These are phyloP conservation scores for Calonectria pseudoreteaudii DNA, from an alignment of 2,329 filamentous ascomycete genomes.

Conservation along the genomic window DNA sequence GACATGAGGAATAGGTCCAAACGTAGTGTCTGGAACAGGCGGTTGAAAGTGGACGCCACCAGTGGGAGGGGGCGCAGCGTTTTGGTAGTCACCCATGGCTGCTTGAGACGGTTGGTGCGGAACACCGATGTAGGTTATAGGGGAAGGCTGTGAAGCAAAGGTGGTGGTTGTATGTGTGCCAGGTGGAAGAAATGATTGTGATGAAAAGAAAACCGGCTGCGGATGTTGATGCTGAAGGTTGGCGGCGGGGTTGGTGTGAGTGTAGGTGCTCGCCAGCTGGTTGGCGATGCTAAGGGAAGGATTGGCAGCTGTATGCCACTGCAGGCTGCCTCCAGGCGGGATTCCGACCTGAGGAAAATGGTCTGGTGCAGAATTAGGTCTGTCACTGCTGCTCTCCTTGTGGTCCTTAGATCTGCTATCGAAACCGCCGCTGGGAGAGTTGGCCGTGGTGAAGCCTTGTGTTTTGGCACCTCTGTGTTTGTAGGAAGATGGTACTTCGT, in stretches of 20 bases:
- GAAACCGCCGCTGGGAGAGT: constrained; percentile 41
- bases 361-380: constrained; percentile 26
- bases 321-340: constrained; percentile 37
- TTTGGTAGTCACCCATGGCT: constrained; percentile 56
- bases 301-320: constrained; percentile 51
- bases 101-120: constrained; percentile 36
- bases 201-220: not conserved
- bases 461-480: constrained; percentile 9
- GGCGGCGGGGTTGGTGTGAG: constrained; percentile 17
- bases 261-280: constrained; percentile 37
- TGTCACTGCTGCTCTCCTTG: constrained; percentile 23
- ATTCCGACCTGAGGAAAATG: constrained; percentile 47
- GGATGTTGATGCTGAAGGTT: constrained; percentile 27
- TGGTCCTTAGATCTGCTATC: constrained; percentile 24
- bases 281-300: constrained; percentile 48
- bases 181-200: constrained; percentile 13
- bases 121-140: constrained; percentile 45
- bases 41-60: constrained; percentile 67
- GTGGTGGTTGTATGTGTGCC: not conserved
- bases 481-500: constrained; percentile 18
- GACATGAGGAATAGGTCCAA: constrained; percentile 65
- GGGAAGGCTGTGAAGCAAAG: constrained; percentile 16
- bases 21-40: constrained; percentile 67
- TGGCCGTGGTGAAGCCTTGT: constrained; percentile 34
- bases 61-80: constrained; percentile 52